Base-by-base conservation (phyloP, 306 rosid genomes). In the Lathyrus sativus region DNA sequence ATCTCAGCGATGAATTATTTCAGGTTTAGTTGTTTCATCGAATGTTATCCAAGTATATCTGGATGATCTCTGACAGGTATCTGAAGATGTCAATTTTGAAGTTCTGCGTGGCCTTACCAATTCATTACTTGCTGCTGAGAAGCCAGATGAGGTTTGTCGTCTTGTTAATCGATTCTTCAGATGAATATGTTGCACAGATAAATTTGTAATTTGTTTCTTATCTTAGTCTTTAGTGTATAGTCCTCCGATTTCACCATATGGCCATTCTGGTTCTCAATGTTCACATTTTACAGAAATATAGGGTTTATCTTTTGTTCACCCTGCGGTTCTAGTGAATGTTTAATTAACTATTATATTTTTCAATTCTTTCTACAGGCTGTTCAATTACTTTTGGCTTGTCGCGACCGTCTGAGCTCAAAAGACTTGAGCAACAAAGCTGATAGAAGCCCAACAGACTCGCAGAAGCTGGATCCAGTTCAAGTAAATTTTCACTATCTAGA, bases 71-170 rank as follows among this genome's bases (percentile, higher is more conserved):
- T 80, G 66, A 69, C 86, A 92, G 98, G 86, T 83, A 50, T 88
- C 93, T 58, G 75, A 83, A 79, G 87, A 82, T 76, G 67, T 92
- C 73, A 75, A 79, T 31, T 88, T 92, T 82, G 98, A 90, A 57
- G 85, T 92, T 77, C 78, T 88, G 54, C 90, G 90, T 10, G 98
- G 96, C 64, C 93, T 85, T 67, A 82, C 87, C 67, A 86, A 90
- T 80, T 80, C 96, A 43, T 84, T 88, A 67, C 91, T 92, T 77
- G 96, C 93, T 60, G 96, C 91, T n/a, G 79, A 82, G 71, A 92
- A 85, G 80, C 96, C 96, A 33, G 91, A 88, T 15, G 96, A 92
- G 98, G 96, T 92, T 62, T 79, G 87, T 75, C 14, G 2, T 66
- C 74, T 41, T 76, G 63, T 60, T 49, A 49, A 35, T 33, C 13